Percentiles rank a stretch among this genome's conserved stretches.
Evolutionary conservation across 2,329 filamentous ascomycete species (phyloP).

Genomic region (Penicillium verrucosum): DNA sequence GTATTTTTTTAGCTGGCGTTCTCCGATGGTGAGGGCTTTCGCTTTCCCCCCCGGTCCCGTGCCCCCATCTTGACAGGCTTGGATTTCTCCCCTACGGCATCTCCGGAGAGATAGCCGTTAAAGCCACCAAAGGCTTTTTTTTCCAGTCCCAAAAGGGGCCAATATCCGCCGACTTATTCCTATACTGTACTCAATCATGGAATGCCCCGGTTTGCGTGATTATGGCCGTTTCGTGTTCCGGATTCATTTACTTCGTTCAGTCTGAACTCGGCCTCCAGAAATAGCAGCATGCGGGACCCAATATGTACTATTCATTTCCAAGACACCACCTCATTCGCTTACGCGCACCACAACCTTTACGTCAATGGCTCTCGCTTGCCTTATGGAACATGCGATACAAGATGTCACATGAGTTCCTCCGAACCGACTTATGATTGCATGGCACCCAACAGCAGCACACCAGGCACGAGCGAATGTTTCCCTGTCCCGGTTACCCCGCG

Average conservation of each 20-base stretch:
- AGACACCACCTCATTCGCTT: conserved; percentile 18
- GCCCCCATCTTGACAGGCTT: background rate
- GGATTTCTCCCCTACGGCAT: background rate
- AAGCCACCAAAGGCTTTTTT: background rate
- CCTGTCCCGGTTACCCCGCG: conserved; percentile 33
- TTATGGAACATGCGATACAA: conserved; percentile 29
- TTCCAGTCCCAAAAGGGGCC: background rate
- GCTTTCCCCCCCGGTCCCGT: background rate
- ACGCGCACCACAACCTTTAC: conserved; percentile 42
- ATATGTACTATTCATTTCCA: background rate
- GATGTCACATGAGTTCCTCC: conserved; percentile 42
- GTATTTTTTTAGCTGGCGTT: background rate
- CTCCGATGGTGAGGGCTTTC: background rate
- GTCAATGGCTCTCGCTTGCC: conserved; percentile 42
- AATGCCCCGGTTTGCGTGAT: background rate
- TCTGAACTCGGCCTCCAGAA: background rate
- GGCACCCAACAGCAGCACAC: conserved; percentile 43
- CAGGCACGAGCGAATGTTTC: conserved; percentile 45
- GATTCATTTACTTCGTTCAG: background rate
- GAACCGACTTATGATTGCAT: conserved; percentile 42
- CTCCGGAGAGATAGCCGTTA: conserved; percentile 5
- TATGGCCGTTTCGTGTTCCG: background rate
- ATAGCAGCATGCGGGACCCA: background rate
- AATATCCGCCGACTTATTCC: background rate
- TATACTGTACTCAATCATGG: background rate